These are phyloP conservation scores for Trichoderma parareesei DNA, from an alignment of 495 filamentous ascomycete species.

Conservation along the genomic window DNA sequence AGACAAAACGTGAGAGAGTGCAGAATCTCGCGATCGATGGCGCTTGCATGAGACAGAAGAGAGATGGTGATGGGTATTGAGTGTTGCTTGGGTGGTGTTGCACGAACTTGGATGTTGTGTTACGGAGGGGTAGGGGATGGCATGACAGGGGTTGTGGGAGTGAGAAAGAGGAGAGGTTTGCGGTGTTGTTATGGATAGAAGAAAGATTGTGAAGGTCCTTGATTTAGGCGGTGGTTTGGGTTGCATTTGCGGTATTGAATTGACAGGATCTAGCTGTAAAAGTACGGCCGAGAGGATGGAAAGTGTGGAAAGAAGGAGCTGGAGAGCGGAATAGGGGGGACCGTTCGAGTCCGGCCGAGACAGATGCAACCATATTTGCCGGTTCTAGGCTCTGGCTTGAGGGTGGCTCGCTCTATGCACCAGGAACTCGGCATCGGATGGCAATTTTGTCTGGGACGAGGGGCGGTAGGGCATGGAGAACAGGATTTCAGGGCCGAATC, in stretches of 20 bases:
- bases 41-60: neutral
- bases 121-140: neutral
- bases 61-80: neutral
- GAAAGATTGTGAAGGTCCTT: neutral
- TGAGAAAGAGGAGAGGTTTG: too few species aligned
- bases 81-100: neutral
- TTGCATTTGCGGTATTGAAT: neutral
- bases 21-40: slow-evolving; percentile 1
- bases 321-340: neutral
- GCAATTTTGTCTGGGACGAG: neutral
- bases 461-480: too few species aligned
- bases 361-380: neutral
- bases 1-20: neutral
- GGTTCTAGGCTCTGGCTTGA: neutral
- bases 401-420: too few species aligned
- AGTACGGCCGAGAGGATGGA: neutral
- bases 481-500: neutral
- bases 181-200: too few species aligned
- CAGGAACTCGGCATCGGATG: neutral
- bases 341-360: neutral
- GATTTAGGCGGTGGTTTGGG: neutral
- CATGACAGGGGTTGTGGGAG: too few species aligned
- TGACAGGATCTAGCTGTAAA: neutral
- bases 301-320: neutral
- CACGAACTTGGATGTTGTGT: neutral